Percentiles rank a stretch among this genome's conserved stretches.
phyloP scores from a whole-genome alignment of 306 rosid genomes.

The Vicia sativa region DNA sequence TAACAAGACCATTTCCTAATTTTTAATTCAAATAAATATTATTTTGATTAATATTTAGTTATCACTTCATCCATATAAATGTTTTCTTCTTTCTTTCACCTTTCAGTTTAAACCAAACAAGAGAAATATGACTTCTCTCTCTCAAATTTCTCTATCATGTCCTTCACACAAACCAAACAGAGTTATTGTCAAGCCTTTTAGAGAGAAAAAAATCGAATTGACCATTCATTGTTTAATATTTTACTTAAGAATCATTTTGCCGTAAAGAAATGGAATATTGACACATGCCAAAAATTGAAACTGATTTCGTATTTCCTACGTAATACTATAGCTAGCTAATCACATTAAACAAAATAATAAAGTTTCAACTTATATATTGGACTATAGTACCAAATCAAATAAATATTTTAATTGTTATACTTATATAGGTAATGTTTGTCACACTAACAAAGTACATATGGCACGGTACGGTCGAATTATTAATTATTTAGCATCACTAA shows the following conservation, averaged over 20 bases:
- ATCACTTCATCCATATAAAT: no score
- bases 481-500: slow-evolving; percentile 2
- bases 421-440: slow-evolving; percentile 7
- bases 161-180: no score
- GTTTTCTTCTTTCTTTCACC: no score
- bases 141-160: no score
- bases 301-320: neutral
- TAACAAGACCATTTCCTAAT: no score
- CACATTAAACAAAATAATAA: slow-evolving; percentile 4
- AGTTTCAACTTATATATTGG: slow-evolving; percentile 11
- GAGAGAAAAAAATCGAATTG: neutral
- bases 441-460: slow-evolving; percentile 36
- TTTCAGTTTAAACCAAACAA: no score
- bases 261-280: slow-evolving; percentile 10
- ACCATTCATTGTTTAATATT: neutral
- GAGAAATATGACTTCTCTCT: no score
- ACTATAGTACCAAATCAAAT: slow-evolving; percentile 13
- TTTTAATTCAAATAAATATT: no score
- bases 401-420: slow-evolving; percentile 15
- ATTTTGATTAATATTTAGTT: no score
- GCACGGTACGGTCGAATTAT: slow-evolving; percentile 25
- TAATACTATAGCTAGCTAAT: neutral
- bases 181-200: neutral
- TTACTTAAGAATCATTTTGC: neutral
- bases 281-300: neutral